Base-by-base conservation (phyloP, 2,329 filamentous ascomycete species). In the Pseudogymnoascus sp. region DNA sequence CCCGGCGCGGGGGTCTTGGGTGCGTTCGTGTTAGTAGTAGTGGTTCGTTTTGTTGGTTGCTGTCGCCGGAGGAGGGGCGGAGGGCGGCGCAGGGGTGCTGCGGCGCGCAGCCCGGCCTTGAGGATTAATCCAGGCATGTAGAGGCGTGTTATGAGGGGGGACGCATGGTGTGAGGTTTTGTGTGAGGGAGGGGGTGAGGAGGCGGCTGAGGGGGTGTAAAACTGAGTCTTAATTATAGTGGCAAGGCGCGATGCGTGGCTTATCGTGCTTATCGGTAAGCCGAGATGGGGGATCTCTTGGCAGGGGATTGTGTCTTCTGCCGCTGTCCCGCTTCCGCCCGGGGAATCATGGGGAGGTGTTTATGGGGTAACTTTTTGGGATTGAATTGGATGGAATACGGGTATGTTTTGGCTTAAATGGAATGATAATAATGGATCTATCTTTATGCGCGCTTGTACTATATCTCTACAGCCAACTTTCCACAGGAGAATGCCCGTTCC, bases 221-320 rank as follows among this genome's bases (percentile, higher is more conserved):
- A 51, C 45, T 23, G 21, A 51, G 45, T 21, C 40, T 42, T 42
- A 60, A 51, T 51, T 51, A 51, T 29, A 29, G 45, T 51, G 45
- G 42, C 23, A 51, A 51, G 45, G 45, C 45, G 14, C 45, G 14
- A 51, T 51, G 12, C 23, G 12, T 5, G 45, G 45, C 45, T 51
- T 51, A 51, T 51, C 45, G 6, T 51, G 45, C 45, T 51, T 51
- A 51, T 51, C 45, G 45, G 45, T 51, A 51, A 51, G 45, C 45
- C 45, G 45, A 51, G 45, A 51, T 51, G 45, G 45, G 45, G 45
- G 23, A 29, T 0, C 6, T 51, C 45, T 51, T 51, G 45, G 45
- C 45, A 51, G 45, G 45, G 45, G 45, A 51, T 51, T 51, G 45
- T 14, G 45, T n/a, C 45, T 29, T 51, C 23, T 10, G 12, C 23